Conservation (phyloP, 331 rosid genomes). For the Phaseolus coccineus region DNA sequence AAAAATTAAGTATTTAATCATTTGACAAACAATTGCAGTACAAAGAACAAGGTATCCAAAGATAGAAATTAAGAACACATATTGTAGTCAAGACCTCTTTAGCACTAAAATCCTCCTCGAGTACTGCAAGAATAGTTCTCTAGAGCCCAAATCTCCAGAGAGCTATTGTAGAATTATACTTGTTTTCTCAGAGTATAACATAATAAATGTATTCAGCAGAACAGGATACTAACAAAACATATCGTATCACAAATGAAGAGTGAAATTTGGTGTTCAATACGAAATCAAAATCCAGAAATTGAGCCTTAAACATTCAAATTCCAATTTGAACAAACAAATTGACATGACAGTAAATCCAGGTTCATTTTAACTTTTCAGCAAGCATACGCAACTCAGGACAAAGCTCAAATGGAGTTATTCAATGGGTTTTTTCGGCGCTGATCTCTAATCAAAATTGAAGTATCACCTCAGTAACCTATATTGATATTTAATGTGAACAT, state of each 20-base stretch:
- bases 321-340: not conserved
- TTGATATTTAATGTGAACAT: not conserved
- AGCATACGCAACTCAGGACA: not conserved
- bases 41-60: not conserved
- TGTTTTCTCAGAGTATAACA: not conserved
- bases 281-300: not conserved
- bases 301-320: not conserved
- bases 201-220: not conserved
- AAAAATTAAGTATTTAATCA: not conserved
- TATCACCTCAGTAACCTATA: not conserved
- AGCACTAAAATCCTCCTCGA: constrained; percentile 14
- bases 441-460: not conserved
- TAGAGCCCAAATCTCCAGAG: not conserved
- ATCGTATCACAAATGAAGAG: not conserved
- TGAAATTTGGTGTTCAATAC: not conserved
- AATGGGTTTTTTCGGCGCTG: not conserved
- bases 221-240: not conserved
- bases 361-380: not conserved
- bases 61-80: not conserved
- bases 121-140: not conserved
- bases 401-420: not conserved
- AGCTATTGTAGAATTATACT: not conserved
- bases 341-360: not conserved
- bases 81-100: not conserved
- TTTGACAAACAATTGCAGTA: not conserved